These are phyloP conservation scores for Suillus cothurnatus DNA, from an alignment of 768 basidiomycete species.

Conservation along the genomic window DNA sequence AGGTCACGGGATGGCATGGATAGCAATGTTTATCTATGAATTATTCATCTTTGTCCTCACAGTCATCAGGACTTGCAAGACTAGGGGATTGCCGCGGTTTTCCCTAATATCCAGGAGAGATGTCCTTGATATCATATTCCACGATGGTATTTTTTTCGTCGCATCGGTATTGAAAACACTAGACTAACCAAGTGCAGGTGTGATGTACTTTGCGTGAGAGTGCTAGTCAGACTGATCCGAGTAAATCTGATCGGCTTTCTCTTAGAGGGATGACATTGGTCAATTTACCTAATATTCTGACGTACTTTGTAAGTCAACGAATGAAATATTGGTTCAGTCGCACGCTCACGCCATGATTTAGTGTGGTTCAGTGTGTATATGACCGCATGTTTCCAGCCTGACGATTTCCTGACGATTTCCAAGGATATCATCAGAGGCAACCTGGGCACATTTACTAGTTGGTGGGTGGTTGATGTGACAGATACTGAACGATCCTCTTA, in stretches of 20 bases:
- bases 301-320: slow-evolving; percentile 35
- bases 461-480: slow-evolving; percentile 32
- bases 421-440: slow-evolving; percentile 36
- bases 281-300: slow-evolving; percentile 51
- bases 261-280: slow-evolving; percentile 51
- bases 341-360: background rate
- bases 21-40: slow-evolving; percentile 54
- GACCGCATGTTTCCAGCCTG: background rate
- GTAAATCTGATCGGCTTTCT: background rate
- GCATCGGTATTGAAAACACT: background rate
- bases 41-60: slow-evolving; percentile 49
- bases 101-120: slow-evolving; percentile 30
- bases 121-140: slow-evolving; percentile 45
- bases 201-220: slow-evolving; percentile 57
- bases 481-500: background rate
- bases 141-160: slow-evolving; percentile 47
- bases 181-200: slow-evolving; percentile 36
- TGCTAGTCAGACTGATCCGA: slow-evolving; percentile 17
- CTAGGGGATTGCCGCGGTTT: slow-evolving; percentile 27
- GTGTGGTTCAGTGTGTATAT: background rate
- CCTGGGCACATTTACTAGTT: slow-evolving; percentile 52
- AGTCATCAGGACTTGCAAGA: slow-evolving; percentile 44
- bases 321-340: background rate
- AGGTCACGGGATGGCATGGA: slow-evolving; percentile 47
- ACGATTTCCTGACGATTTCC: background rate